Percentiles rank a stretch among this genome's conserved stretches.
phyloP scores from a whole-genome alignment of 352 stramenopile genomes.

The Pythium utonaiense region DNA sequence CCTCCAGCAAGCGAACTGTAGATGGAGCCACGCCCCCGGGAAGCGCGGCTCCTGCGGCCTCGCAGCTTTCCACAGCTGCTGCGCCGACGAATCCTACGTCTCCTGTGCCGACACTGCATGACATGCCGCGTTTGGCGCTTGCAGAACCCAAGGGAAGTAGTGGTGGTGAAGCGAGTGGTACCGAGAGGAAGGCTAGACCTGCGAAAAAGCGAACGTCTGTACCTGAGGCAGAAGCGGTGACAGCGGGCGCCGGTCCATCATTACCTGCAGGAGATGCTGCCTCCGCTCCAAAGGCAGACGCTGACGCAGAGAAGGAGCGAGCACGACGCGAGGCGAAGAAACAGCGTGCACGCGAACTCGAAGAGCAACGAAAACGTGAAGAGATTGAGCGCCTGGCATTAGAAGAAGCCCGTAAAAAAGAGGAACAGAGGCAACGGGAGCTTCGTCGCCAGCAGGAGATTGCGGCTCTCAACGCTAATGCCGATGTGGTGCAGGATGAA shows the following conservation, averaged over 20 bases:
- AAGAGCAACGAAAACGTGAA: constrained; percentile 47
- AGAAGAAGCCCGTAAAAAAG: constrained; percentile 38
- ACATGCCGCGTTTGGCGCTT: constrained; percentile 40
- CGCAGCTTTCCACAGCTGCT: constrained; percentile 10
- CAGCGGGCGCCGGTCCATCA: neutral
- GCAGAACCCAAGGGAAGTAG: constrained; percentile 39
- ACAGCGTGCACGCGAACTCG: constrained; percentile 45
- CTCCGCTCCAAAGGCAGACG: constrained; percentile 31
- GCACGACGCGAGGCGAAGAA: constrained; percentile 45
- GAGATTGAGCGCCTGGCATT: constrained; percentile 43
- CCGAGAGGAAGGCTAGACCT: constrained; percentile 23
- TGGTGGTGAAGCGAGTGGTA: constrained; percentile 4
- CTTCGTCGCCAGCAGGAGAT: constrained; percentile 45
- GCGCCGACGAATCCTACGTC: constrained; percentile 8
- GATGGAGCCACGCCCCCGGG: neutral
- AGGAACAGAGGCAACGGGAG: constrained; percentile 48
- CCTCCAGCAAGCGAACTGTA: constrained; percentile 1
- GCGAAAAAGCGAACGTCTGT: constrained; percentile 47
- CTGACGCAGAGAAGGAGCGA: constrained; percentile 36
- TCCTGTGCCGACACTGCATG: constrained; percentile 19
- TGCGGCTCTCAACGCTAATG: constrained; percentile 62
- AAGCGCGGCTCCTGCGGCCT: constrained; percentile 7
- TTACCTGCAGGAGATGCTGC: constrained; percentile 7
- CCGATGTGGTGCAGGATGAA: constrained; percentile 65
- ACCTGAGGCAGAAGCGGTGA: constrained; percentile 12